Percentiles rank a stretch among this genome's conserved stretches.
phyloP scores from a whole-genome alignment of 805 yeast species.

The Yarrowia phangngaensis region DNA sequence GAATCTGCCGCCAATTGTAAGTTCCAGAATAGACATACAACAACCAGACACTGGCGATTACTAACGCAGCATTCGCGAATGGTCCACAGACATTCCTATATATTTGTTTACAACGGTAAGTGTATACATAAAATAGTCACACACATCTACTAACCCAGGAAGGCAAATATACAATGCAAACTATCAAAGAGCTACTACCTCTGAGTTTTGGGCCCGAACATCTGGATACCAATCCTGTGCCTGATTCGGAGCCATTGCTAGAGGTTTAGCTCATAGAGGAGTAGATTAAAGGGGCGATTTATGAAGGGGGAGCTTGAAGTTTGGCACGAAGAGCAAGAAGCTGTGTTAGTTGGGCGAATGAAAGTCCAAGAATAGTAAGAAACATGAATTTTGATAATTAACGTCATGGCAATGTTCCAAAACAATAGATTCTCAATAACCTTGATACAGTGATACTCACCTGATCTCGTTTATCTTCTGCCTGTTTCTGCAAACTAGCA shows the following conservation, averaged over 20 bases:
- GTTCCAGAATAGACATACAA: constrained; percentile 28
- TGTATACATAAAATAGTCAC: background rate
- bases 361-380: constrained; percentile 2
- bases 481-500: constrained; percentile 48
- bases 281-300: background rate
- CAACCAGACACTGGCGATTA: background rate
- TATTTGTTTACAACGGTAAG: constrained; percentile 57
- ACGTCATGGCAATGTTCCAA: too few species aligned
- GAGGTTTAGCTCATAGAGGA: background rate
- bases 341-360: constrained; percentile 13
- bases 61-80: constrained; percentile 59
- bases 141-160: constrained; percentile 43
- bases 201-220: constrained; percentile 82
- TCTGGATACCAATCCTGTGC: constrained; percentile 36
- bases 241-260: constrained; percentile 7
- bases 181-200: constrained; percentile 68
- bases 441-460: too few species aligned
- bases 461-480: constrained; percentile 59
- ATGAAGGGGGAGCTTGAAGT: constrained; percentile 18
- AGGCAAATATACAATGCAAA: constrained; percentile 43
- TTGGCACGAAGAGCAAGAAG: constrained; percentile 23
- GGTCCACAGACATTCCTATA: constrained; percentile 56
- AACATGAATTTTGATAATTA: too few species aligned
- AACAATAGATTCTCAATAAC: too few species aligned
- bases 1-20: constrained; percentile 80